Evolutionary conservation across 2,329 filamentous ascomycete species (phyloP), one percentile per base, ranked within the genome.

Genomic region (Paramyrothecium roridum): DNA sequence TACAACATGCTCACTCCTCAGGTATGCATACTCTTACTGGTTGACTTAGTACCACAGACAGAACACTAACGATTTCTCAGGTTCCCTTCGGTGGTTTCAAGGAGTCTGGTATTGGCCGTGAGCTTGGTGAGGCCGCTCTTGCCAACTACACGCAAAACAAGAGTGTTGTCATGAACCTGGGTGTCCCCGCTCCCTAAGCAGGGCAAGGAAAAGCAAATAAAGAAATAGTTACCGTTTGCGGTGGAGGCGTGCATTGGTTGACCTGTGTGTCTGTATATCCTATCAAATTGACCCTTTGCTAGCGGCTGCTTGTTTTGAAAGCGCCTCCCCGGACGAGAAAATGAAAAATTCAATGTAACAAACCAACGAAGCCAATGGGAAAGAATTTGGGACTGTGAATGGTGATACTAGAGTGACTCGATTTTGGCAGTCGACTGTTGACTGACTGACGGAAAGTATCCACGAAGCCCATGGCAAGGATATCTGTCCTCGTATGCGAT

Each of bases 11-110:
- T 16, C 17, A 23, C 17, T 47, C n/a, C 17, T 33, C 34, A 21
- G 26, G 20, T 50, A 50, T 22, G 43, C 51, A 33, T 13, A 17
- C 70, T 86, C 61, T 62, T 59, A 52, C 26, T 45, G n/a, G n/a
- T n/a, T n/a, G 70, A 64, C 64, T 61, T 80, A 93, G 76, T 96
- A 95, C 74, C 77, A 86, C 59, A 76, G 95, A 2, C 84, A 89
- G 37, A 43, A 13, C 13, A 43, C 37, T 43, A 30, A 30, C 10
- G 6, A 30, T 17, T 4, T 50, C 33, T 74, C 79, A 85, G 63
- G 64, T 88, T 0, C 74, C 74, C 19, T 93, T 93, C 62, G 87
- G 88, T 53, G 91, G 91, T 0, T 91, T 83, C 79, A 93, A 93
- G 75, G 83, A 91, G 74, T 84, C 79, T 23, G 90, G 91, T 58